These are phyloP conservation scores for Colletotrichum sp. DNA, from an alignment of 2,329 filamentous ascomycete genomes.

Conservation along the genomic window DNA sequence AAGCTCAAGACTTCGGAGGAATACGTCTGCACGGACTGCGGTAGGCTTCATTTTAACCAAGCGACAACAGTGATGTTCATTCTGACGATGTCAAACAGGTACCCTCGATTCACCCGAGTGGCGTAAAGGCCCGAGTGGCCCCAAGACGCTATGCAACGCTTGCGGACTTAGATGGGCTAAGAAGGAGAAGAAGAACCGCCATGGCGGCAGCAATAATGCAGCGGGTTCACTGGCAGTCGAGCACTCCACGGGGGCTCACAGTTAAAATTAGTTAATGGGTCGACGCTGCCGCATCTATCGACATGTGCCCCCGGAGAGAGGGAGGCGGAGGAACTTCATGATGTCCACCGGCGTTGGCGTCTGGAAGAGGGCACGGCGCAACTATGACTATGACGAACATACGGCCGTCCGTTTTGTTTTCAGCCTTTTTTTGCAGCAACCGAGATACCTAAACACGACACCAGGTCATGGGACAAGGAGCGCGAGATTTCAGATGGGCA, in stretches of 20 bases:
- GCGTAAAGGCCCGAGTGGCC: slow-evolving; percentile 89
- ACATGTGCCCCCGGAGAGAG: background rate
- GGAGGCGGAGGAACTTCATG: background rate
- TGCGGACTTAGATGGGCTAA: slow-evolving; percentile 81
- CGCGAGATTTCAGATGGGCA: background rate
- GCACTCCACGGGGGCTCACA: background rate
- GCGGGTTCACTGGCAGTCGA: slow-evolving; percentile 13
- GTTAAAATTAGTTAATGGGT: slow-evolving; percentile 1
- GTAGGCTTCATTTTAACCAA: slow-evolving; percentile 48
- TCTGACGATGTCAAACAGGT: slow-evolving; percentile 43
- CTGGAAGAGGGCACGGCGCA: slow-evolving; percentile 12
- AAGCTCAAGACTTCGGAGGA: slow-evolving; percentile 85
- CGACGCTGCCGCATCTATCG: background rate
- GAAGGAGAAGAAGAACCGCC: slow-evolving; percentile 77
- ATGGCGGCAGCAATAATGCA: background rate
- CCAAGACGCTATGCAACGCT: slow-evolving; percentile 95
- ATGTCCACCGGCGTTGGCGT: background rate
- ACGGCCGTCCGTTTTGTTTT: slow-evolving; percentile 10
- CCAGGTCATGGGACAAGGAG: background rate
- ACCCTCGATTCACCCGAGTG: slow-evolving; percentile 94
- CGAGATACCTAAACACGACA: slow-evolving; percentile 19
- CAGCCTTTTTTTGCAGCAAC: slow-evolving; percentile 9
- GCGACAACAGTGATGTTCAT: background rate
- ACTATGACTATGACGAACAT: slow-evolving; percentile 9
- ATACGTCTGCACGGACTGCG: slow-evolving; percentile 95